These are phyloP conservation scores for Cucurbita moschata DNA, from an alignment of 306 rosid species.

Conservation along the genomic window DNA sequence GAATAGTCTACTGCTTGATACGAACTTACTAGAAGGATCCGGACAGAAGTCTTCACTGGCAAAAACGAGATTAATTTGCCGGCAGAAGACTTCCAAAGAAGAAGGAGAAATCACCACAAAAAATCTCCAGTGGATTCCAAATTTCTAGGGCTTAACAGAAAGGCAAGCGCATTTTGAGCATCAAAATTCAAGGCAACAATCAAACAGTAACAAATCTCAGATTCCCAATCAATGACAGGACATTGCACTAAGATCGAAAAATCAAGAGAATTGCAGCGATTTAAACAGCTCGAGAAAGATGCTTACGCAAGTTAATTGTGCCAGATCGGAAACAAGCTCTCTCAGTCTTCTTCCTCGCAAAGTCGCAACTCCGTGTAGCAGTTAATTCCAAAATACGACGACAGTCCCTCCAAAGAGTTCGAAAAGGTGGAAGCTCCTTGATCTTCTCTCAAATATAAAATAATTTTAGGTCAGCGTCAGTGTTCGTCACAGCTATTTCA, in stretches of 20 bases:
- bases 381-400: not conserved
- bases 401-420: not conserved
- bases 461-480: not conserved
- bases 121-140: not conserved
- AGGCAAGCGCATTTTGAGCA: not conserved
- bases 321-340: not conserved
- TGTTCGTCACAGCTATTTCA: not conserved
- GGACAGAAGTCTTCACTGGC: not conserved
- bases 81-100: not conserved
- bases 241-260: not conserved
- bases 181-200: not conserved
- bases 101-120: not conserved
- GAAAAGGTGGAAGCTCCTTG: not conserved
- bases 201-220: not conserved
- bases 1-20: not conserved
- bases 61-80: not conserved
- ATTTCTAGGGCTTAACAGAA: not conserved
- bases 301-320: not conserved
- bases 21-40: not conserved
- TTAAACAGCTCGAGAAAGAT: not conserved
- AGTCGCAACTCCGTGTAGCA: not conserved
- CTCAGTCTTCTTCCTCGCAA: not conserved
- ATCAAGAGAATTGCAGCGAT: not conserved
- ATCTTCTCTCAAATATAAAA: not conserved
- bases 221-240: not conserved